Base-by-base conservation (phyloP, 768 basidiomycete species). In the Phanerochaete carnosa region DNA sequence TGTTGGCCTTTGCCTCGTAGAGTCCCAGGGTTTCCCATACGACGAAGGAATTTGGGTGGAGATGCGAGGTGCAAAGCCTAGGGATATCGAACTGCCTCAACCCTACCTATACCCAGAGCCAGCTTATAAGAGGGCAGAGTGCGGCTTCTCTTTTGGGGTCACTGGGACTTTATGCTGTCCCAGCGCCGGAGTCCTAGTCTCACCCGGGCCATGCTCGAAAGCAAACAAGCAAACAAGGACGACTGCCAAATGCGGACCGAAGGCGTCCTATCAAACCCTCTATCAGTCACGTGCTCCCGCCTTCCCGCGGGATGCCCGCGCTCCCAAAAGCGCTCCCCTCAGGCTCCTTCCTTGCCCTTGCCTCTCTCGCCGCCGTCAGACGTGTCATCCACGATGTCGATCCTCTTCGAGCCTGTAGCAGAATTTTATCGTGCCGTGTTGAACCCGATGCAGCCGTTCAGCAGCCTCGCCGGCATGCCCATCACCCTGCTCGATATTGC, bases 401-500 rank as follows among this genome's bases (percentile, higher is more conserved):
- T 78, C 60, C 78, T 69, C 26, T 77, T 72, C 60, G 57, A 79
- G 0, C 72, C 72, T 37, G 43, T 87, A 32, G 72, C 85, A 33
- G 76, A 77, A n/a, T 59, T 83, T 2, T 89, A 81, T 68, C 76
- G 79, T 58, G 80, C 79, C 55, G 73, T 76, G 59, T 72, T 91
- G 26, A 69, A 81, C 59, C 89, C 88, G 22, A 72, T 89, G 37
- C 79, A 85, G 0, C 87, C 86, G 0, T 87, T 90, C 66, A 77
- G 83, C 22, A 89, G 86, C 85, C 81, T 89, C 68, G 47, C 39
- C 7, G 86, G 84, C 3, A 69, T 83, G 58, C 57, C 72, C 19
- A 75, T 90, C 60, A 84, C 77, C 68, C 81, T 86, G 0, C 77
- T 93, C 30, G 91, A 92, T 70, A 68, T 91, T 57, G 76, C 81